Evolutionary conservation across 139 green algal species (phyloP), one percentile per base, ranked within the genome.

Genomic region (Chlamydomonas applanata): DNA sequence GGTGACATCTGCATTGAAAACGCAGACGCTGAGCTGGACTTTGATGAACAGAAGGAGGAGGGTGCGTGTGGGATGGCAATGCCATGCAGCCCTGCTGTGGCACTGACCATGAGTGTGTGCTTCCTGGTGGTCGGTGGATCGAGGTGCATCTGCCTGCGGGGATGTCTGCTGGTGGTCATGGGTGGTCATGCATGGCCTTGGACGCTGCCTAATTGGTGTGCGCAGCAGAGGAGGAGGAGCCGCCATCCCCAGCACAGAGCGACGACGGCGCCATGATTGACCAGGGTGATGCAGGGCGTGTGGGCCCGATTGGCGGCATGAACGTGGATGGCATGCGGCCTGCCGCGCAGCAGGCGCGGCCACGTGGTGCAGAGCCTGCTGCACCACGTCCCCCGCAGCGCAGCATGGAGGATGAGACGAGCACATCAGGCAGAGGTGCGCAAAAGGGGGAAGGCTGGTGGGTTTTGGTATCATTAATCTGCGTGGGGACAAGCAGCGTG

Each of bases 21-120:
- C 30, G 68, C 91, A 0, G 92, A 97, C 62, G 85, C 91, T 45
- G 93, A 97, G 83, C 72, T 97, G 35, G 88, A 97, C 79, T 96
- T 97, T 79, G 88, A 89, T 57, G 88, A 87, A 54, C 74, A 86
- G 19, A 44, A 56, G 9, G 87, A 86, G 2, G 85, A 91, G 16
- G 82, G 82, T 85, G 63, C 62, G 81, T 27, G 35, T 46, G 36
- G 40, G 40, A n/a, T n/a, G n/a, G n/a, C n/a, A n/a, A n/a, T n/a
- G n/a, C n/a, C n/a, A n/a, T n/a, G n/a, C n/a, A n/a, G n/a, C n/a
- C n/a, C n/a, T n/a, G n/a, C n/a, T n/a, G n/a, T n/a, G n/a, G n/a
- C n/a, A n/a, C n/a, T n/a, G n/a, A 56, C 11, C 24, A 22, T 14
- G 36, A 44, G 32, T 70, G 33, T 27, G 63, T 30, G 63, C 2